Percentiles rank a stretch among this genome's conserved stretches.
phyloP scores from a whole-genome alignment of 2,329 filamentous ascomycete genomes.

The Cucurbitaria berberidis region DNA sequence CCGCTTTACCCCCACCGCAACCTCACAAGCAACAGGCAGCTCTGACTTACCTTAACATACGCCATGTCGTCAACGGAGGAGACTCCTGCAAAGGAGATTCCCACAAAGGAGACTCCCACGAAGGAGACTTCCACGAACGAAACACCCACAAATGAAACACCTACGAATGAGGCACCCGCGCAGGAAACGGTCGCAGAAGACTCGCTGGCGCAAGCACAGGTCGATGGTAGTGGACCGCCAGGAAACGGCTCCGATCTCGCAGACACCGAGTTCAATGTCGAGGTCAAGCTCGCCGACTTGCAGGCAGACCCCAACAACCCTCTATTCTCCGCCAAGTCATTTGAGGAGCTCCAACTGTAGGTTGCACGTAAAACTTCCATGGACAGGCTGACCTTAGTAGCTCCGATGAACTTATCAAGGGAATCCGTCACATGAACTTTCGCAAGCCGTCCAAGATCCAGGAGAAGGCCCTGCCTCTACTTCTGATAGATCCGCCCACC shows the following conservation, averaged over 20 bases:
- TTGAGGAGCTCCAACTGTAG: conserved; percentile 85
- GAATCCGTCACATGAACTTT: conserved; percentile 86
- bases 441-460: conserved; percentile 97
- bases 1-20: conserved; percentile 1
- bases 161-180: neutral
- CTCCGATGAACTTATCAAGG: conserved; percentile 56
- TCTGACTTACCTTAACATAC: neutral
- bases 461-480: conserved; percentile 88
- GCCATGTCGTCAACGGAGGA: conserved; percentile 16
- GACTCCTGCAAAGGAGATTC: neutral
- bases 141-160: conserved; percentile 3
- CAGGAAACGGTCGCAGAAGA: conserved; percentile 6
- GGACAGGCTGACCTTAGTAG: conserved; percentile 19
- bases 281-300: conserved; percentile 89
- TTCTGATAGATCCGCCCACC: conserved; percentile 81
- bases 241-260: conserved; percentile 55
- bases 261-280: conserved; percentile 84
- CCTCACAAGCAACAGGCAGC: neutral
- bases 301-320: conserved; percentile 87
- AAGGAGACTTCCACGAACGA: no score
- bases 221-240: conserved; percentile 56
- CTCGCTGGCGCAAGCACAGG: conserved; percentile 39
- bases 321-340: conserved; percentile 81
- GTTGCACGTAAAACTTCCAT: neutral
- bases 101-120: neutral